Percentiles rank a stretch among this genome's conserved stretches.
Evolutionary conservation across 208 protist species (phyloP).

Genomic region (Trypanosoma rangeli): DNA sequence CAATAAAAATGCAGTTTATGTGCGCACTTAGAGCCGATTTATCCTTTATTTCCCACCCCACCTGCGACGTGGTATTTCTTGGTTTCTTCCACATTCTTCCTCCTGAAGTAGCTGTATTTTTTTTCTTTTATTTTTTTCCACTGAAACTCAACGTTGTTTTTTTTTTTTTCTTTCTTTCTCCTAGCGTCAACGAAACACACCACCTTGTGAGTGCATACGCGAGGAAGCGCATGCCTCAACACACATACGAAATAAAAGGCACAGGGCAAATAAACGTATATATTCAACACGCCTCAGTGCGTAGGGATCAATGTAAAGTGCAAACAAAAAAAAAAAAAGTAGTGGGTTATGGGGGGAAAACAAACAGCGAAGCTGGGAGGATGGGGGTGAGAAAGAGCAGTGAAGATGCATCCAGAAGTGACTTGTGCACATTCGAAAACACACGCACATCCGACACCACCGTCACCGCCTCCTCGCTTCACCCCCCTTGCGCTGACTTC

Average conservation of each 20-base stretch:
- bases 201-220: neutral
- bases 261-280: neutral
- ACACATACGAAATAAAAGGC: neutral
- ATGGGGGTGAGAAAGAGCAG: neutral
- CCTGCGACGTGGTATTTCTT: neutral
- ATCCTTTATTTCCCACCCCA: too few relatives aligned
- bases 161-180: neutral
- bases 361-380: too few relatives aligned
- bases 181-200: neutral
- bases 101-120: neutral
- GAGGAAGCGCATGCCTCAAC: neutral
- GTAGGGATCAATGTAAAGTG: neutral
- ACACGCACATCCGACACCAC: neutral
- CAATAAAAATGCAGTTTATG: neutral
- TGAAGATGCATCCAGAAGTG: neutral
- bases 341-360: too few relatives aligned
- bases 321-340: too few relatives aligned
- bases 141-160: neutral
- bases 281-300: neutral
- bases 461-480: neutral
- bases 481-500: too few relatives aligned
- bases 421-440: neutral
- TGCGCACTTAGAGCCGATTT: neutral
- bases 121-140: neutral
- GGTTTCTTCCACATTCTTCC: neutral